A percentile compares a stretch with the other conserved stretches of the same genome.
phyloP scores from a whole-genome alignment of 805 yeast genomes.

The Ogataea populi-albae region DNA sequence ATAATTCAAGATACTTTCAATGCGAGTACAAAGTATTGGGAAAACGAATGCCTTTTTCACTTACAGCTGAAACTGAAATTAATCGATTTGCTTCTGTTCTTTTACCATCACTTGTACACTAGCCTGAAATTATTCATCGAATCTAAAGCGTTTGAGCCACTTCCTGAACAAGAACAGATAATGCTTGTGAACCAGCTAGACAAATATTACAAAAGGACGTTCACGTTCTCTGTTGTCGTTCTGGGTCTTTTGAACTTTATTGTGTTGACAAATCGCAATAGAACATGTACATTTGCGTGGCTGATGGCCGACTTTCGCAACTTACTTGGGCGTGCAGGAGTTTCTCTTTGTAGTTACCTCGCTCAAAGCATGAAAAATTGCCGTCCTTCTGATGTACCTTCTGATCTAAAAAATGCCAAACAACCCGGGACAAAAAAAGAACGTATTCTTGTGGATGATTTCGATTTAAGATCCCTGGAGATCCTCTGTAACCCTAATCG shows the following conservation, averaged over 20 bases:
- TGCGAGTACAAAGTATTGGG: constrained; percentile 2
- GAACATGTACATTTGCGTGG: constrained; percentile 12
- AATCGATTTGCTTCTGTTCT: constrained; percentile 19
- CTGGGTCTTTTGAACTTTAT: constrained; percentile 21
- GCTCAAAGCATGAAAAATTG: constrained; percentile 6
- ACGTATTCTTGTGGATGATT: constrained; percentile 17
- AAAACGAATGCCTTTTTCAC: neutral
- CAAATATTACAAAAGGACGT: constrained; percentile 17
- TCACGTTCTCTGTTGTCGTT: constrained; percentile 16
- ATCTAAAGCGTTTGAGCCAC: constrained; percentile 11
- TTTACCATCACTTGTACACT: constrained; percentile 19
- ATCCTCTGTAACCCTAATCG: constrained; percentile 8
- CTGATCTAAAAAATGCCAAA: neutral
- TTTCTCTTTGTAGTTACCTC: constrained; percentile 15
- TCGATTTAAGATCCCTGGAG: constrained; percentile 16
- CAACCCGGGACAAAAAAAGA: neutral
- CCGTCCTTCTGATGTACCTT: no score
- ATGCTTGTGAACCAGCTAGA: constrained; percentile 8
- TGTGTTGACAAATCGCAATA: constrained; percentile 8
- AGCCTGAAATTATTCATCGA: constrained; percentile 8
- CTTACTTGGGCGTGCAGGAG: constrained; percentile 18
- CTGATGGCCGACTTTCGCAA: constrained; percentile 24
- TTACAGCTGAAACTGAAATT: constrained; percentile 17
- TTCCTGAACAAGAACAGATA: constrained; percentile 6
- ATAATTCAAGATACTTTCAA: constrained; percentile 6